Base-by-base conservation (phyloP, 169 alveolate species). In the Miamiensis avidus region DNA sequence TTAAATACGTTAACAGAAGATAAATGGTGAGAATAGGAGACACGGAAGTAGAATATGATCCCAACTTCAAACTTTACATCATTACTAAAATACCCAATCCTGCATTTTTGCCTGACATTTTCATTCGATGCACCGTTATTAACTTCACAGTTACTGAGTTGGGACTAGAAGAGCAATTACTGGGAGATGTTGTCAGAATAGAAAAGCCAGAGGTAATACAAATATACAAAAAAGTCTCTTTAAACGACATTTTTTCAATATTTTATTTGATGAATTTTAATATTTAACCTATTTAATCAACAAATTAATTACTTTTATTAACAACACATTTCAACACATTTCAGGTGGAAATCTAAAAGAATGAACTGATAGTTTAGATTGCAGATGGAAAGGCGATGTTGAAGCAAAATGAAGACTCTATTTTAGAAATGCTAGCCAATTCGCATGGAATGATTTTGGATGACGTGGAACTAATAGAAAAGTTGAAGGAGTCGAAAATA, bases 121-220 rank as follows among this genome's bases (percentile, higher is more conserved):
- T 93, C 72, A 94, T 93, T 78, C 92, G 93, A 89, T 98, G 96
- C 0, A 96, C 98, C 29, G 91, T 96, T 26, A 95, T 96, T 25
- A 95, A 96, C 85, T 96, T 96, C 89, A 95, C 97, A 25, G 98
- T 95, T 64, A 96, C 98, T 20, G 90, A 91, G 75, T 85, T 90
- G 81, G 98, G 98, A 65, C 89, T 96, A 76, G 97, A 95, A 87
- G 96, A 96, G 74, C 91, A 96, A 89, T 87, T 96, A 34, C 83
- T 96, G 26, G 97, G 95, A 4, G 97, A 95, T 75, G 98, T 98
- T 73, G 99, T 98, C 75, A 95, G 95, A 34, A 93, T 91, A 28
- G 99, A 97, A 88, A 97, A 94, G 81, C 99, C 99, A 28, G 98
- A 96, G 76, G 92, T 49, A 49, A 49, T 11, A 4, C 4, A 49